phyloP scores from a whole-genome alignment of 768 basidiomycete species.

The Mycena polygramma region DNA sequence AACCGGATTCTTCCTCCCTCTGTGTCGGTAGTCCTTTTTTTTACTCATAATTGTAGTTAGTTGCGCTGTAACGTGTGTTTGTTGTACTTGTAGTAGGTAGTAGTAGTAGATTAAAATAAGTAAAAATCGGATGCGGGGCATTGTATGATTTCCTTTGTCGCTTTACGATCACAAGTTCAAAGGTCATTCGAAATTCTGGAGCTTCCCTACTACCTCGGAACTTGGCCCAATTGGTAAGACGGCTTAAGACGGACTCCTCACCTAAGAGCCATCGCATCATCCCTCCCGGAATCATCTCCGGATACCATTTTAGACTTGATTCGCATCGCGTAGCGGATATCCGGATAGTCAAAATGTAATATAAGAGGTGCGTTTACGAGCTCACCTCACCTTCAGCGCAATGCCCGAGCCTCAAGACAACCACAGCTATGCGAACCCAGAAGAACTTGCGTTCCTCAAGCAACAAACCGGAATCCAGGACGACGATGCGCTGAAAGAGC shows the following conservation, averaged over 20 bases:
- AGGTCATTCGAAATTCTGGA: no score
- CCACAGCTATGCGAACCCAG: slow-evolving; percentile 40
- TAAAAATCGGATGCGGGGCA: slow-evolving; percentile 8
- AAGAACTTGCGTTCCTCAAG: slow-evolving; percentile 53
- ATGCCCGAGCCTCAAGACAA: slow-evolving; percentile 13
- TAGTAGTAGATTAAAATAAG: slow-evolving; percentile 8
- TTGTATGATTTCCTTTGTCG: background rate
- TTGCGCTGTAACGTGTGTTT: background rate
- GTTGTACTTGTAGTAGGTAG: slow-evolving; percentile 10
- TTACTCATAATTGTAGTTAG: background rate
- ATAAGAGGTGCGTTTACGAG: no score
- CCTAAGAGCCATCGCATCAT: no score
- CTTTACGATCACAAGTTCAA: no score
- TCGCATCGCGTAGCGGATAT: no score
- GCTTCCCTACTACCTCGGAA: no score
- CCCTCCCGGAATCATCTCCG: no score
- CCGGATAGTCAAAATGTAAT: no score
- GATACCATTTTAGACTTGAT: no score
- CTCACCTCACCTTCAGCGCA: background rate
- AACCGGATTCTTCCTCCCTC: slow-evolving; percentile 6
- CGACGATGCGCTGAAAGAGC: slow-evolving; percentile 53
- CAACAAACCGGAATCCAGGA: slow-evolving; percentile 52
- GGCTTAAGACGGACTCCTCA: no score
- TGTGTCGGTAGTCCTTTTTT: slow-evolving; percentile 3
- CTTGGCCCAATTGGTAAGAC: no score